Base-by-base conservation (phyloP, 768 basidiomycete species). In the Kwoniella europaea region DNA sequence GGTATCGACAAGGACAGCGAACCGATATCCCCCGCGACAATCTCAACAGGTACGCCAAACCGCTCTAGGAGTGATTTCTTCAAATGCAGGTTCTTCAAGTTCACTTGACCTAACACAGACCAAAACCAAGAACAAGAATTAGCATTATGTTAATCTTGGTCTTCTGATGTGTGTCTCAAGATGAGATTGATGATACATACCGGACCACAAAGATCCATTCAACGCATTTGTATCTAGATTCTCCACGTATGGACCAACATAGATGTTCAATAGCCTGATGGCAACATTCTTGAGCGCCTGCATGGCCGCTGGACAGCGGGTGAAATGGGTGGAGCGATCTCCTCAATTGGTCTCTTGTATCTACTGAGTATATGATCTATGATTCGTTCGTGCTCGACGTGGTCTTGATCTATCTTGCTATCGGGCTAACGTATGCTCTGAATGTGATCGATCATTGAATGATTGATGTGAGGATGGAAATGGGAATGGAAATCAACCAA, bases 31-130 rank as follows among this genome's bases (percentile, higher is more conserved):
- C 94, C 97, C 87, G 98, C 93, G 12, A 92, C 85, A 12, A 99
- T 94, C 86, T 98, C 95, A 0, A 99, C 90, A 0, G 97, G 97
- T 22, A 99, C 86, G 68, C 93, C 88, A 83, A 98, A 97, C 82
- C 96, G 94, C 84, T 98, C 97, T 60, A 99, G 86, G 0, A 92
- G 94, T 55, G 92, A 91, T 84, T 90, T 94, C 86, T 96, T 98
- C 74, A 99, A 87, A 64, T 90, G 90, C 60, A 99, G 84, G 76
- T 92, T 67, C 57, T 67, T 67, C 43, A 67, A 20, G 27, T 67
- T 67, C 22, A 67, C 65, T 52, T 67, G 65, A 15, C 65, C 65
- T 67, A 24, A 22, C 27, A 27, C 27, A 27, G 27, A 27, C 22
- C 54, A 44, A 27, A 43, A 20, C 10, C 6, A 16, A 35, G 43